Conservation (phyloP, 345 rosid genomes). For the Dimocarpus longan region DNA sequence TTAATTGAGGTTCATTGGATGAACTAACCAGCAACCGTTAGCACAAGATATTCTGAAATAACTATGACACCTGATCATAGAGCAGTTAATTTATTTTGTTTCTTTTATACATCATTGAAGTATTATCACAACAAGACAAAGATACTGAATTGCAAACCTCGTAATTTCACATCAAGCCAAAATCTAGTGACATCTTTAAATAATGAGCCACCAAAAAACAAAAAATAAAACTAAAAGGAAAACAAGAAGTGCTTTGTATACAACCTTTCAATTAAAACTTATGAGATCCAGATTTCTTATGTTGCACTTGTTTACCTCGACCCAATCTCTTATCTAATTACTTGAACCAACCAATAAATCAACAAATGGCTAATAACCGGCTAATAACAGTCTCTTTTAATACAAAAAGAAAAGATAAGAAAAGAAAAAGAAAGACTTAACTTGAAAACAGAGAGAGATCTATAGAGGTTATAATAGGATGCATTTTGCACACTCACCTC, state of each 20-base stretch:
- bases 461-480: not conserved
- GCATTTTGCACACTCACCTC: conserved; percentile 48
- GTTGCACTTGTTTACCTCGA: not conserved
- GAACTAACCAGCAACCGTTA: not conserved
- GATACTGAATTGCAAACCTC: not conserved
- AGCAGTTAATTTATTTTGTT: not conserved
- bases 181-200: not conserved
- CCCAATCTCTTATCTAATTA: not conserved
- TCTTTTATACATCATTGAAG: not conserved
- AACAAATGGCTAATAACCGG: not conserved
- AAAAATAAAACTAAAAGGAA: not conserved
- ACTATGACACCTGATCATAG: not conserved
- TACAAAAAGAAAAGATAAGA: not conserved
- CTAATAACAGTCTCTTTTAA: not conserved
- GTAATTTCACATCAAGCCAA: not conserved
- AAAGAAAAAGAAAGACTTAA: not conserved
- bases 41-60: not conserved
- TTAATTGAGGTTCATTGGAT: not conserved
- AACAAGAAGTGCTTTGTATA: not conserved
- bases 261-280: not conserved
- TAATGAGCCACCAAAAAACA: not conserved
- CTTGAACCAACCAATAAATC: not conserved
- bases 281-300: not conserved
- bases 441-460: not conserved
- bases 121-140: not conserved